These are phyloP conservation scores for Jackrogersella minutella DNA, from an alignment of 495 filamentous ascomycete genomes.

Conservation along the genomic window DNA sequence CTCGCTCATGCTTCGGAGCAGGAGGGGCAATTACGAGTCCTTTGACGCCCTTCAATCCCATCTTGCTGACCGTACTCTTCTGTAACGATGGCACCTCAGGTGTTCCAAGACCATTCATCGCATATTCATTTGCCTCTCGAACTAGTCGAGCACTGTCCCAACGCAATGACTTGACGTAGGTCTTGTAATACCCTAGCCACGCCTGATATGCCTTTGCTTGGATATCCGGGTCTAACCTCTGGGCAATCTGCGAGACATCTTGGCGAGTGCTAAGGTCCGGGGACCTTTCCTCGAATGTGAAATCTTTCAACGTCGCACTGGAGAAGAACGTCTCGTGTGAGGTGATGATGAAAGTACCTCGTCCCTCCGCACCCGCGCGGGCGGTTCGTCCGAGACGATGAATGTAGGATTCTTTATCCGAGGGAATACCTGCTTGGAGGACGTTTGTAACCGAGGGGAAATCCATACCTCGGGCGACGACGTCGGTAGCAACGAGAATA, in stretches of 20 bases:
- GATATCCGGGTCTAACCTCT: constrained; percentile 20
- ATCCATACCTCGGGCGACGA: constrained; percentile 79
- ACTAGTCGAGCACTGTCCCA: constrained; percentile 53
- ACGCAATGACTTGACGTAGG: constrained; percentile 51
- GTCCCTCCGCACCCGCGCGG: constrained; percentile 73
- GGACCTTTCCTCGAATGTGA: constrained; percentile 41
- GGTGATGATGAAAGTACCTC: constrained; percentile 70
- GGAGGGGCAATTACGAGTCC: constrained; percentile 49
- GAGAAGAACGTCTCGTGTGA: constrained; percentile 68
- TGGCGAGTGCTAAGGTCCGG: constrained; percentile 44
- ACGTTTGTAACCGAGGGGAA: constrained; percentile 78
- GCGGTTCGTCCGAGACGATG: constrained; percentile 78
- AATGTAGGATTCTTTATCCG: constrained; percentile 71
- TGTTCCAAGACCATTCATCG: constrained; percentile 51
- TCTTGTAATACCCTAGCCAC: constrained; percentile 62
- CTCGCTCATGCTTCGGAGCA: constrained; percentile 23
- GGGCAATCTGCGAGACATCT: constrained; percentile 34
- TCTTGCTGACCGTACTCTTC: constrained; percentile 59
- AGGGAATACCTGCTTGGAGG: constrained; percentile 71
- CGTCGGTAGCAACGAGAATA: constrained; percentile 73
- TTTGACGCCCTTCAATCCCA: constrained; percentile 59
- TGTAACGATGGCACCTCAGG: constrained; percentile 55
- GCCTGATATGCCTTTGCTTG: constrained; percentile 48
- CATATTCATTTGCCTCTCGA: constrained; percentile 54
- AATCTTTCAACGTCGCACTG: constrained; percentile 47